Conservation (phyloP, 495 filamentous ascomycete genomes). For the Halenospora varia region DNA sequence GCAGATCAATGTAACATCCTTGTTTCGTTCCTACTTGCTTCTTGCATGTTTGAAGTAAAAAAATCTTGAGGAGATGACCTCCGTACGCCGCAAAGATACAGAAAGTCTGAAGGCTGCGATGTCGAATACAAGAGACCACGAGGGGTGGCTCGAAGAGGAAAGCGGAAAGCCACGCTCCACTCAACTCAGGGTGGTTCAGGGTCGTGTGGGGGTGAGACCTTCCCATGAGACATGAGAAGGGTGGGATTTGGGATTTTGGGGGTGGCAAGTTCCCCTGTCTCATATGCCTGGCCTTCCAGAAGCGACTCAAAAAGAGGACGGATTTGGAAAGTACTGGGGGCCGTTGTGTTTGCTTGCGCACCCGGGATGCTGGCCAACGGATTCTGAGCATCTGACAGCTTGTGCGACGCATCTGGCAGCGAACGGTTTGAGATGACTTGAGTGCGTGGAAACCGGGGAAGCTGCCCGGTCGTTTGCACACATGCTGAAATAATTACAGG, state of each 20-base stretch:
- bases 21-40: neutral
- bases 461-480: neutral
- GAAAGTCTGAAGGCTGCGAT: neutral
- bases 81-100: slow-evolving; percentile 8
- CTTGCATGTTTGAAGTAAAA: slow-evolving; percentile 1
- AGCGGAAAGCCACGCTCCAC: slow-evolving; percentile 2
- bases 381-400: slow-evolving; percentile 18
- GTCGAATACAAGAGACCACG: slow-evolving; percentile 7
- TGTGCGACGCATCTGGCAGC: slow-evolving; percentile 5
- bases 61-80: neutral
- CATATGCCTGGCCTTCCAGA: slow-evolving; percentile 2
- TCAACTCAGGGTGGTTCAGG: neutral
- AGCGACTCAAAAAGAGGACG: neutral
- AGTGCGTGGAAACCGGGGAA: neutral
- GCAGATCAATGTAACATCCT: no score
- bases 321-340: neutral
- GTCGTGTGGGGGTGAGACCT: slow-evolving; percentile 1
- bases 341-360: neutral
- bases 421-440: slow-evolving; percentile 5
- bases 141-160: neutral
- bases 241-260: neutral
- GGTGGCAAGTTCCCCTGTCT: slow-evolving; percentile 1
- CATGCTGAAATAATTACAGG: no score
- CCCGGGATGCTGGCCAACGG: slow-evolving; percentile 20
- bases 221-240: neutral